Percentiles rank a stretch among this genome's conserved stretches.
Conservation (phyloP, 305 asterid species). For the Fraxinus velutina region DNA sequence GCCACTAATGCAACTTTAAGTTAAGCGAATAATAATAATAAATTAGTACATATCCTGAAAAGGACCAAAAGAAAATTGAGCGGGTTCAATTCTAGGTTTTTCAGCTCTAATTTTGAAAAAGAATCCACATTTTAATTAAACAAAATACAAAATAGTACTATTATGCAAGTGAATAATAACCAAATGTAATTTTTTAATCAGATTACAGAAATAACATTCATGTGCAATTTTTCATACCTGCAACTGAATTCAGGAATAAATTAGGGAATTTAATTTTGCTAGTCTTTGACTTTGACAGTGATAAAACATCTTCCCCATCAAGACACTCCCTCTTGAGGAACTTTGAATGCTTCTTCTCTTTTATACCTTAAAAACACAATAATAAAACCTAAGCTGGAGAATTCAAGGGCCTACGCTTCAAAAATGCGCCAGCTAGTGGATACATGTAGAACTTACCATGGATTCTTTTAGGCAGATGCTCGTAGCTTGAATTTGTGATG, state of each 20-base stretch:
- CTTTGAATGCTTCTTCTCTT: conserved; percentile 10
- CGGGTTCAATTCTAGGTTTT: background rate
- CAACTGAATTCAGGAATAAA: conserved; percentile 27
- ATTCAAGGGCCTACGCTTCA: background rate
- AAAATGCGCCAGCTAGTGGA: background rate
- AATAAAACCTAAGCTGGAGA: background rate
- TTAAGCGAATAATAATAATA: background rate
- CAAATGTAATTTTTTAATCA: background rate
- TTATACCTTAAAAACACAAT: conserved; percentile 5
- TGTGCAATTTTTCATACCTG: conserved; percentile 17
- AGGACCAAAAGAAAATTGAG: background rate
- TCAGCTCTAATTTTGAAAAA: background rate
- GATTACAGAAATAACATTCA: background rate
- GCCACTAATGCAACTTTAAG: conserved; percentile 8
- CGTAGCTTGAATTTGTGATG: conserved; percentile 19
- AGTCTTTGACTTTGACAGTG: conserved; percentile 11
- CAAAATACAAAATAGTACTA: background rate
- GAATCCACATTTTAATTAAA: background rate
- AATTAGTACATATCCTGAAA: background rate
- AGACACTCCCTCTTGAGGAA: conserved; percentile 13
- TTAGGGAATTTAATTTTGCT: conserved; percentile 20
- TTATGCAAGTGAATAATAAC: background rate
- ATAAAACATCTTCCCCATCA: conserved; percentile 6
- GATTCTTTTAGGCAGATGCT: conserved; percentile 8
- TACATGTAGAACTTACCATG: background rate